Evolutionary conservation across 2,329 filamentous ascomycete genomes (phyloP).

Genomic region (Xylariaceae sp.): DNA sequence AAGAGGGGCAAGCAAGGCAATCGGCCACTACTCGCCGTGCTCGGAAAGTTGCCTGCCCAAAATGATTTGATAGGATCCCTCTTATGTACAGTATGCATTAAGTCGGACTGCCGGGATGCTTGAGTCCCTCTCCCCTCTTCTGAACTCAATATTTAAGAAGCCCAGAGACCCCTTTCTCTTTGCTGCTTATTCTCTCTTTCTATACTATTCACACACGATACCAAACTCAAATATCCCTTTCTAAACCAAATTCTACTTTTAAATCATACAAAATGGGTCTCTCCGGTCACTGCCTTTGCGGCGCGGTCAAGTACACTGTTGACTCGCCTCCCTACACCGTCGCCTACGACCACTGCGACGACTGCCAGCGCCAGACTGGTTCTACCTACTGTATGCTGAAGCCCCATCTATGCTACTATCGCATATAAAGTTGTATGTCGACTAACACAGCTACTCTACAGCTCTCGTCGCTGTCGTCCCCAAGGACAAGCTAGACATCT

Average conservation of each 20-base stretch:
- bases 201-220: background rate
- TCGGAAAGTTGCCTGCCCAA: constrained; percentile 12
- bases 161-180: constrained; percentile 6
- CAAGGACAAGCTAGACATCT: constrained; percentile 69
- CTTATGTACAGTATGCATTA: constrained; percentile 25
- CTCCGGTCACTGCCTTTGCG: constrained; percentile 74
- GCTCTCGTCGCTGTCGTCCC: constrained; percentile 70
- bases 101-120: constrained; percentile 10
- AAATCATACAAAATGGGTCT: constrained; percentile 62
- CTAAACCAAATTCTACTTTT: constrained; percentile 1
- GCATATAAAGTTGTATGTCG: background rate
- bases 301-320: constrained; percentile 72
- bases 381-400: constrained; percentile 68
- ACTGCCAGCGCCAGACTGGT: constrained; percentile 74
- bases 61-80: constrained; percentile 24
- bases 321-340: constrained; percentile 46
- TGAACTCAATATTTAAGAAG: constrained; percentile 19
- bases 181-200: background rate
- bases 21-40: background rate
- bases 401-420: background rate
- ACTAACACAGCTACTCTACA: constrained; percentile 42
- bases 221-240: constrained; percentile 7
- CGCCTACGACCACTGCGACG: constrained; percentile 75
- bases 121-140: constrained; percentile 11
- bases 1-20: background rate